Percentiles rank a stretch among this genome's conserved stretches.
phyloP scores from a whole-genome alignment of 1,284 basidiomycete genomes.

The Ceratobasidium sp. region DNA sequence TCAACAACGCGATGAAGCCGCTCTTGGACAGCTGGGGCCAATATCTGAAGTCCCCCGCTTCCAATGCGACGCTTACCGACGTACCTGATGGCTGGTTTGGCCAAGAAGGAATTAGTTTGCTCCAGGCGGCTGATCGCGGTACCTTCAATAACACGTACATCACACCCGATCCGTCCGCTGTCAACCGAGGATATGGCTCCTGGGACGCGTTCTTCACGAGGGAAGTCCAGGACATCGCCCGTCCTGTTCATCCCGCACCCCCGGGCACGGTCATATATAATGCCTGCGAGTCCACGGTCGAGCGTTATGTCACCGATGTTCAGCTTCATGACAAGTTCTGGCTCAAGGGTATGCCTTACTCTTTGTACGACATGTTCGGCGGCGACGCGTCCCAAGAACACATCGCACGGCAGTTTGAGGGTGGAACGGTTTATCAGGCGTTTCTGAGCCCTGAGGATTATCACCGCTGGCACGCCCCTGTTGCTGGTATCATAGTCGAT shows the following conservation, averaged over 20 bases:
- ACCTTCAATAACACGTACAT: slow-evolving; percentile 56
- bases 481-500: slow-evolving; percentile 65
- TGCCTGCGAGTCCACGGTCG: slow-evolving; percentile 46
- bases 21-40: slow-evolving; percentile 53
- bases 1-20: slow-evolving; percentile 3
- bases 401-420: too few species aligned
- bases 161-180: slow-evolving; percentile 57
- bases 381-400: too few species aligned
- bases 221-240: slow-evolving; percentile 53
- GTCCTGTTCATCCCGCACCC: slow-evolving; percentile 56
- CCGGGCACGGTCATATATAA: slow-evolving; percentile 55
- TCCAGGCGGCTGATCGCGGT: slow-evolving; percentile 52
- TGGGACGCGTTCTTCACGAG: slow-evolving; percentile 62
- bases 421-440: slow-evolving; percentile 69
- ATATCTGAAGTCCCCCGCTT: too few species aligned
- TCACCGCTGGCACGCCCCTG: slow-evolving; percentile 70
- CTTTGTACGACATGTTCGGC: slow-evolving; percentile 61
- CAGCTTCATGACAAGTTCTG: slow-evolving; percentile 62
- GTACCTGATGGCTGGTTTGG: slow-evolving; percentile 57
- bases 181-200: slow-evolving; percentile 57
- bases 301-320: slow-evolving; percentile 57
- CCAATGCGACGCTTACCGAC: too few species aligned
- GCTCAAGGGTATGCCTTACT: slow-evolving; percentile 66
- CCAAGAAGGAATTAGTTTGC: slow-evolving; percentile 55
- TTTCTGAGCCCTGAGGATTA: slow-evolving; percentile 66